Percentiles rank a stretch among this genome's conserved stretches.
phyloP scores from a whole-genome alignment of 176 grass and related monocot species.

The Microstegium vimineum region DNA sequence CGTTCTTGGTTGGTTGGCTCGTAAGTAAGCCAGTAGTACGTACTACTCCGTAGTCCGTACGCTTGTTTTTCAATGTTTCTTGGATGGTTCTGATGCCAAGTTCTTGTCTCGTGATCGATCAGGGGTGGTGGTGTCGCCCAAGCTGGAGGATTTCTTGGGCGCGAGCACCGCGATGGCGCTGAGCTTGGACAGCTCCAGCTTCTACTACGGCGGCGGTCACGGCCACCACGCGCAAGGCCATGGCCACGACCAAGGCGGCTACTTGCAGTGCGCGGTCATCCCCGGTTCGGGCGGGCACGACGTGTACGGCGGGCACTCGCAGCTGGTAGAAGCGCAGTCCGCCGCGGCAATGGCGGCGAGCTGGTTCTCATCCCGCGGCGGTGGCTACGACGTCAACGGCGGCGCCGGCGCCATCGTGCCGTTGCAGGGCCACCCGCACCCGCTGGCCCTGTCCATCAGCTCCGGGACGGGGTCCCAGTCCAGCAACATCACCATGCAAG shows the following conservation, averaged over 20 bases:
- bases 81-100: background rate
- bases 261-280: constrained; percentile 51
- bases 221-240: background rate
- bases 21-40: no score
- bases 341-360: constrained; percentile 29
- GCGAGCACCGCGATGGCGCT: constrained; percentile 71
- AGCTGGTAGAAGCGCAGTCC: constrained; percentile 24
- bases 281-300: constrained; percentile 32
- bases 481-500: constrained; percentile 67
- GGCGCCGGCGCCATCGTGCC: constrained; percentile 25
- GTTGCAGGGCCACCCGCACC: constrained; percentile 38
- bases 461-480: constrained; percentile 69
- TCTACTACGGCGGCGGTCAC: constrained; percentile 57
- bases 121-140: constrained; percentile 77
- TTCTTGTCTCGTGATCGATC: constrained; percentile 13
- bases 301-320: constrained; percentile 46
- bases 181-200: constrained; percentile 60
- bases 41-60: no score
- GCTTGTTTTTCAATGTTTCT: constrained; percentile 21
- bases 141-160: constrained; percentile 96
- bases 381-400: background rate
- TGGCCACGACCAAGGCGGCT: constrained; percentile 12
- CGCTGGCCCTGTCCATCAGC: constrained; percentile 85
- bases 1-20: constrained; percentile 2
- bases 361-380: background rate